Conservation (phyloP, 176 grass and related monocot species). For the Phyllostachys edulis region DNA sequence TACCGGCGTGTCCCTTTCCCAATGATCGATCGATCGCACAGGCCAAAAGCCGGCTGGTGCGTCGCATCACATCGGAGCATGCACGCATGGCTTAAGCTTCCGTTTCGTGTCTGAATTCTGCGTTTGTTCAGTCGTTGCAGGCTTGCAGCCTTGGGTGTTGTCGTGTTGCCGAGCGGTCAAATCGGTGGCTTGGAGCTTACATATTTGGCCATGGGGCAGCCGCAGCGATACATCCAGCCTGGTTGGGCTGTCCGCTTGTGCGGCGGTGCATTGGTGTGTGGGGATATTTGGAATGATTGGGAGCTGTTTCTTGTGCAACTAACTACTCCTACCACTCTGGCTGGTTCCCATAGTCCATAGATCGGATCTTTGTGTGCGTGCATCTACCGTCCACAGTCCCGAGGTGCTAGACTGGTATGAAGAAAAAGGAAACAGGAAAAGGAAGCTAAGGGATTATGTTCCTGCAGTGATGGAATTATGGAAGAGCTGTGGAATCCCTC, state of each 20-base stretch:
- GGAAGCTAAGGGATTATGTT: neutral
- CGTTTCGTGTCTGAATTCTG: neutral
- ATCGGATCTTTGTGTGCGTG: neutral
- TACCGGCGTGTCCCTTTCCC: neutral
- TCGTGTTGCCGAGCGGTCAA: neutral
- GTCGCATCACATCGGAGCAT: neutral
- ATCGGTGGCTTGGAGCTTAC: neutral
- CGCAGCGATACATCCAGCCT: neutral
- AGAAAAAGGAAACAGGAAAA: neutral
- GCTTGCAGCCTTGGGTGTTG: neutral
- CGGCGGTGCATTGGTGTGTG: neutral
- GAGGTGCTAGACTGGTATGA: neutral
- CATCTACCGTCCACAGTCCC: neutral
- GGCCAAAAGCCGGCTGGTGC: neutral
- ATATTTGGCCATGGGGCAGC: neutral
- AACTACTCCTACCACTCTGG: neutral
- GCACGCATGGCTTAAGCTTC: neutral
- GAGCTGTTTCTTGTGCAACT: neutral
- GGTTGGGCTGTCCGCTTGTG: conserved; percentile 13
- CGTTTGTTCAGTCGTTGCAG: neutral
- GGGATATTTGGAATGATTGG: neutral
- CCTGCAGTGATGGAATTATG: conserved; percentile 21
- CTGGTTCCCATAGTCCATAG: neutral
- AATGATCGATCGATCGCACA: neutral
- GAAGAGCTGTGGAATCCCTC: neutral